Evolutionary conservation across 306 rosid species (phyloP).

Genomic region (Dalbergia cultrata): DNA sequence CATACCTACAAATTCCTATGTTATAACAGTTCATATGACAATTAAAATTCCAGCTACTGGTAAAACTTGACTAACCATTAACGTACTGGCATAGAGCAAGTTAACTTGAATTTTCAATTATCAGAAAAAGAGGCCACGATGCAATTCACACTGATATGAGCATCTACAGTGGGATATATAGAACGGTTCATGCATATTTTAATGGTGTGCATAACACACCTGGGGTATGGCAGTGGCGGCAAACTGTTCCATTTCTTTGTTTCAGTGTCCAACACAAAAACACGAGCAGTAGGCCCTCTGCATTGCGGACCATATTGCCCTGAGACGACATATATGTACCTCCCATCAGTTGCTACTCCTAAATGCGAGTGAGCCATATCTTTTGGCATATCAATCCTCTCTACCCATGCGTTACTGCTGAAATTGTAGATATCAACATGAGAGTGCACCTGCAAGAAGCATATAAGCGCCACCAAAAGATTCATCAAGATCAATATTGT

Average conservation of each 20-base stretch:
- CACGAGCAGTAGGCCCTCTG: conserved; percentile 69
- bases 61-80: conserved; percentile 25
- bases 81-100: conserved; percentile 3
- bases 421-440: conserved; percentile 84
- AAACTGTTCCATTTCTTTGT: conserved; percentile 74
- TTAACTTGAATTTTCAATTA: conserved; percentile 26
- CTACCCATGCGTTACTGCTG: conserved; percentile 67
- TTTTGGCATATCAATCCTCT: conserved; percentile 70
- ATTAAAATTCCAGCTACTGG: conserved; percentile 9
- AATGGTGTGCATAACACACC: conserved; percentile 56
- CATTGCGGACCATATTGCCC: conserved; percentile 94
- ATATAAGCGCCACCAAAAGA: not conserved
- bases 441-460: conserved; percentile 76
- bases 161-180: conserved; percentile 2
- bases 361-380: conserved; percentile 94
- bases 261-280: conserved; percentile 74
- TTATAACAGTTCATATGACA: conserved; percentile 37
- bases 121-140: not conserved
- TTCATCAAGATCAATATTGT: conserved; percentile 3
- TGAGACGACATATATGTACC: conserved; percentile 78
- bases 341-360: conserved; percentile 88
- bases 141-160: conserved; percentile 8
- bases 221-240: conserved; percentile 79
- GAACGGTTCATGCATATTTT: conserved; percentile 11
- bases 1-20: conserved; percentile 62